Percentiles rank a stretch among this genome's conserved stretches.
These are phyloP conservation scores for Coemansia sp. DNA, from an alignment of 192 early-diverging fungal species.

Conservation along the genomic window DNA sequence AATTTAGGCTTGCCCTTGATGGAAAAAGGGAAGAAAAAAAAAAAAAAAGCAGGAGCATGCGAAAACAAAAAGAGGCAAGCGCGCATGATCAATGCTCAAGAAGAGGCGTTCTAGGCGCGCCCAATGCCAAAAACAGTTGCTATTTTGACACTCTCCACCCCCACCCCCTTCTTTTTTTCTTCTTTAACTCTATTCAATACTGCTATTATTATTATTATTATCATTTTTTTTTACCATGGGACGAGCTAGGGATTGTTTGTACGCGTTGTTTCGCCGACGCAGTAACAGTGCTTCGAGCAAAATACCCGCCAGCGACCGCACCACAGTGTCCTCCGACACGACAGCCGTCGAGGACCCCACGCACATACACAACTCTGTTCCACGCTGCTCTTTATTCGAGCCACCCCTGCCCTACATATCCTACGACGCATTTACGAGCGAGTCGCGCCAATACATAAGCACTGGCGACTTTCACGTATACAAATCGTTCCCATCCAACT, in stretches of 20 bases:
- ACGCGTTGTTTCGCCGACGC: conserved; percentile 30
- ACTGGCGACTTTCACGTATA: conserved; percentile 23
- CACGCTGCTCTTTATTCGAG: conserved; percentile 11
- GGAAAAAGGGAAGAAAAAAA: no score
- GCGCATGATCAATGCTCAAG: background rate
- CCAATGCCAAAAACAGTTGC: no score
- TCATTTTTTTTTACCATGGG: conserved; percentile 20
- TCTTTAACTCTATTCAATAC: background rate
- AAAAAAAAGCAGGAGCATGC: no score
- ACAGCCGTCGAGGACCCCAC: conserved; percentile 1
- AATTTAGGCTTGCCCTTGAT: conserved; percentile 4
- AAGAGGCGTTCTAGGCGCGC: no score
- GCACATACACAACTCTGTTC: background rate
- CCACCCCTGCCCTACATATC: conserved; percentile 21
- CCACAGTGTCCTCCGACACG: background rate
- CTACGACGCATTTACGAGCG: conserved; percentile 33
- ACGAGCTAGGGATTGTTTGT: conserved; percentile 20
- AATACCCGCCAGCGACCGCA: background rate
- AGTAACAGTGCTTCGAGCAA: background rate
- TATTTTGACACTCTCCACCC: background rate
- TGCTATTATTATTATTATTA: background rate
- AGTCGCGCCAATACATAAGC: conserved; percentile 28
- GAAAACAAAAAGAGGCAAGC: background rate
- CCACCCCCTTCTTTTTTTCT: background rate
- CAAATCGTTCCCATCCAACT: conserved; percentile 42